Percentiles rank a stretch among this genome's conserved stretches.
phyloP scores from a whole-genome alignment of 768 basidiomycete species.

The Filobasidium wieringae region DNA sequence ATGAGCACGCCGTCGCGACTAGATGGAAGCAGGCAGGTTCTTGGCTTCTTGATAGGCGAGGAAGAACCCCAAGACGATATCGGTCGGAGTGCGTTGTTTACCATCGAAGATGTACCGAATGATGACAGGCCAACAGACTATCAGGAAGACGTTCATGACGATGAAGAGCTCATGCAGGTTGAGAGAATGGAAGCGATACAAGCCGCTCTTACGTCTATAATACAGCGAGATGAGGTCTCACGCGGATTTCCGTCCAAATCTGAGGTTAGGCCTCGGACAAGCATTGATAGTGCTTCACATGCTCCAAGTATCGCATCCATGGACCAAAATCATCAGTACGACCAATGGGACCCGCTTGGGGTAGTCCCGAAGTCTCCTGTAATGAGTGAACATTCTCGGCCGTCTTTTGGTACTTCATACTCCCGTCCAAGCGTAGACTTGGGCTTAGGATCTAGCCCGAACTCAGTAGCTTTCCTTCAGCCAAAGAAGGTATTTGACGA shows the following conservation, averaged over 20 bases:
- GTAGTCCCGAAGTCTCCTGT: neutral
- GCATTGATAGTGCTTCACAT: neutral
- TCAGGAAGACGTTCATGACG: constrained; percentile 14
- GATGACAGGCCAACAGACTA: constrained; percentile 39
- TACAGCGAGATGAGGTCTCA: constrained; percentile 58
- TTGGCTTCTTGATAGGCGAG: constrained; percentile 26
- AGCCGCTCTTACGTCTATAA: constrained; percentile 89
- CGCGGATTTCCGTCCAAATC: neutral
- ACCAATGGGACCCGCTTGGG: neutral
- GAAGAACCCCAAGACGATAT: neutral
- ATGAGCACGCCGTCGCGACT: neutral
- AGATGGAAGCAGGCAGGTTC: neutral
- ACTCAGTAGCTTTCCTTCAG: neutral
- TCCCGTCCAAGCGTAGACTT: constrained; percentile 3
- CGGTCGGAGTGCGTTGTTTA: constrained; percentile 48
- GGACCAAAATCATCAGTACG: neutral
- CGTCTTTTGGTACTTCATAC: constrained; percentile 3
- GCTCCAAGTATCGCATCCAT: neutral
- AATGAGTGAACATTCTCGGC: neutral
- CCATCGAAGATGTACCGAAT: constrained; percentile 67
- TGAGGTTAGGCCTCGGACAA: neutral
- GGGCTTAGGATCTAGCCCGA: too few relatives aligned
- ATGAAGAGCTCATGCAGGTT: constrained; percentile 54
- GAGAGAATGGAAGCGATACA: constrained; percentile 91
- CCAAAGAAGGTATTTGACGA: constrained; percentile 11